phyloP scores from a whole-genome alignment of 495 filamentous ascomycete species.

The Darksidea phi region DNA sequence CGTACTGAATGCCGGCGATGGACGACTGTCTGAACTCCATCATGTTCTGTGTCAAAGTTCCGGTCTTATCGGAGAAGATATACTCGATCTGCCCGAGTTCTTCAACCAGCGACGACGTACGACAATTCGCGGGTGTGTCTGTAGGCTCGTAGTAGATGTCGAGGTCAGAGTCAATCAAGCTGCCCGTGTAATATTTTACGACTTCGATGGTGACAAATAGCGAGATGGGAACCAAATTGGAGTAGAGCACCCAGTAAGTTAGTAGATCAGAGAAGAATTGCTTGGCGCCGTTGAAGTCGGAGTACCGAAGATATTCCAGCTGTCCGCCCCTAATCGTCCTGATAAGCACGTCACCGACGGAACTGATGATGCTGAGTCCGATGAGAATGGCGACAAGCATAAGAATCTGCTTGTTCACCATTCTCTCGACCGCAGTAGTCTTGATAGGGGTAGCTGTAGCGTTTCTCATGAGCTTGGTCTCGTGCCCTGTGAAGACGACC shows the following conservation, averaged over 20 bases:
- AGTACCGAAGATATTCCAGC: constrained; percentile 70
- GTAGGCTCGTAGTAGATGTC: constrained; percentile 97
- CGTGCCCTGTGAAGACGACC: constrained; percentile 97
- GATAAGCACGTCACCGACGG: constrained; percentile 84
- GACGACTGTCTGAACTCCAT: constrained; percentile 98
- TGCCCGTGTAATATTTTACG: constrained; percentile 97
- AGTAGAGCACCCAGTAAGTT: constrained; percentile 99
- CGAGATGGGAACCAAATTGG: constrained; percentile 92
- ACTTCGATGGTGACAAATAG: constrained; percentile 97
- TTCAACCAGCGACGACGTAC: constrained; percentile 94
- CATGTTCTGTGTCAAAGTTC: constrained; percentile 96
- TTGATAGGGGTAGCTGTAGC: constrained; percentile 98
- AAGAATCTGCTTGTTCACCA: constrained; percentile 90
- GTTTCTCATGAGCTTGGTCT: constrained; percentile 99
- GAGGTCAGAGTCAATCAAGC: constrained; percentile 92
- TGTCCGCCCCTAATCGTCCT: constrained; percentile 57
- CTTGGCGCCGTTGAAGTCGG: constrained; percentile 57
- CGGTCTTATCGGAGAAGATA: constrained; percentile 98
- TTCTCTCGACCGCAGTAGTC: constrained; percentile 87
- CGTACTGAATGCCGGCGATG: constrained; percentile 91
- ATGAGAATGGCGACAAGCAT: constrained; percentile 85
- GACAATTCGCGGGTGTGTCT: constrained; percentile 92
- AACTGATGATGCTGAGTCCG: constrained; percentile 79
- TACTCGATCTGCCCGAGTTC: constrained; percentile 98
- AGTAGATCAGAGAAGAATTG: constrained; percentile 94